phyloP scores from a whole-genome alignment of 306 rosid species.

The Lagenaria siceraria region DNA sequence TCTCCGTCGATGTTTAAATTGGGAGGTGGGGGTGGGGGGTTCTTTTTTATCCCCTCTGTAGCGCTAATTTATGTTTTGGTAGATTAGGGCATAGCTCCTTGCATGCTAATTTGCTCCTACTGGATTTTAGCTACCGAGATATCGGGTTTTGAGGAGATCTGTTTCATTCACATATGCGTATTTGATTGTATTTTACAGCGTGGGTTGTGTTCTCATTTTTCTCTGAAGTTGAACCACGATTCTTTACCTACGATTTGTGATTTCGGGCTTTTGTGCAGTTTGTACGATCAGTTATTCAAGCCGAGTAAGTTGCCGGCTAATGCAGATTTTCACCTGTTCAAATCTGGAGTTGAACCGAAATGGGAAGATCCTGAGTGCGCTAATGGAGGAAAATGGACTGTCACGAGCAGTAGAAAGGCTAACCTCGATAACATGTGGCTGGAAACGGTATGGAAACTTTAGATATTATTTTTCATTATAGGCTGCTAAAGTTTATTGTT shows the following conservation, averaged over 20 bases:
- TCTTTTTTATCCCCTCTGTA: not conserved
- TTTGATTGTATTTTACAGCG: not conserved
- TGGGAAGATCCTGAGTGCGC: slow-evolving; percentile 99
- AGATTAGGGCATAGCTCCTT: not conserved
- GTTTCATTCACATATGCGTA: not conserved
- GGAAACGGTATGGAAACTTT: slow-evolving; percentile 55
- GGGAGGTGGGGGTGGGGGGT: not conserved
- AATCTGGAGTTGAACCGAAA: slow-evolving; percentile 81
- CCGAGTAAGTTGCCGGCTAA: slow-evolving; percentile 60
- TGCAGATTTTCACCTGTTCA: slow-evolving; percentile 81
- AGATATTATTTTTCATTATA: not conserved
- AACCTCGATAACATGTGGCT: slow-evolving; percentile 85
- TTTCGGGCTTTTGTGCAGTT: slow-evolving; percentile 23
- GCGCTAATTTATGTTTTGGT: not conserved
- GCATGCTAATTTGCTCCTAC: not conserved
- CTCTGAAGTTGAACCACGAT: not conserved
- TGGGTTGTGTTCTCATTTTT: not conserved
- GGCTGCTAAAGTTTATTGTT: not conserved
- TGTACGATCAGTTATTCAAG: slow-evolving; percentile 74
- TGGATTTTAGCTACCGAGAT: not conserved
- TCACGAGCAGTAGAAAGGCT: slow-evolving; percentile 37
- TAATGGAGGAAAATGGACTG: slow-evolving; percentile 90
- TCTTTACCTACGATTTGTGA: not conserved
- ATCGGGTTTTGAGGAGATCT: not conserved
- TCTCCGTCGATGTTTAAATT: not conserved